Conservation (phyloP, 805 yeast species). For the Komagataella phaffii region DNA sequence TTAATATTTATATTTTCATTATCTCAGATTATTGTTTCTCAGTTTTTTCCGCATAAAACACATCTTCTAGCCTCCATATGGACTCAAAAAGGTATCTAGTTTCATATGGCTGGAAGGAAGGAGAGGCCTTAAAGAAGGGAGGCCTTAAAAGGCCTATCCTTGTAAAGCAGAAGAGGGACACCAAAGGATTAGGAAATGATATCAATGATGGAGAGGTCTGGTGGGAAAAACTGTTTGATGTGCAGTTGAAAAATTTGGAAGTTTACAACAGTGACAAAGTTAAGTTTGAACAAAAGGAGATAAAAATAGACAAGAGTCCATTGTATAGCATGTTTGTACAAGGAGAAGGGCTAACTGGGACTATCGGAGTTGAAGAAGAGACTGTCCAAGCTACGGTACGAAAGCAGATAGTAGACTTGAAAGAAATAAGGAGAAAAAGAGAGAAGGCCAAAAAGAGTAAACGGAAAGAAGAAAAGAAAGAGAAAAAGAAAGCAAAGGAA, state of each 20-base stretch:
- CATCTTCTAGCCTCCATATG: slow-evolving; percentile 27
- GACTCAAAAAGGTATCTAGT: slow-evolving; percentile 60
- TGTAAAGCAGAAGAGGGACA: slow-evolving; percentile 83
- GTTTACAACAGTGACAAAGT: slow-evolving; percentile 26
- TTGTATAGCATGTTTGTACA: slow-evolving; percentile 75
- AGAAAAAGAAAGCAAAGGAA: slow-evolving; percentile 10
- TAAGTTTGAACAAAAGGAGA: slow-evolving; percentile 38
- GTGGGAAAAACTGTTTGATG: slow-evolving; percentile 97
- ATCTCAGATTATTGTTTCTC: not conserved
- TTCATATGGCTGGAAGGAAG: slow-evolving; percentile 86
- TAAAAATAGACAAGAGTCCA: slow-evolving; percentile 45
- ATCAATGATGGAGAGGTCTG: slow-evolving; percentile 72
- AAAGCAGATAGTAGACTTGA: slow-evolving; percentile 15
- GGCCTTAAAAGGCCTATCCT: slow-evolving; percentile 76
- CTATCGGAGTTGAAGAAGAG: slow-evolving; percentile 25
- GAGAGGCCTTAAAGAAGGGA: slow-evolving; percentile 70
- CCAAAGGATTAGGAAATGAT: slow-evolving; percentile 80
- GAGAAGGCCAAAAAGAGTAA: slow-evolving; percentile 12
- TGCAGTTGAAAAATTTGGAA: slow-evolving; percentile 71
- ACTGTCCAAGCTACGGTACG: slow-evolving; percentile 9
- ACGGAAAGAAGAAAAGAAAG: slow-evolving; percentile 7
- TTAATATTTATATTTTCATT: not conserved
- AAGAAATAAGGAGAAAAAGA: slow-evolving; percentile 12
- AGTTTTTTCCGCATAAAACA: not conserved
- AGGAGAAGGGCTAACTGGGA: slow-evolving; percentile 78